Percentiles rank a stretch among this genome's conserved stretches.
Evolutionary conservation across 495 filamentous ascomycete genomes (phyloP).

Genomic region (Talaromyces proteolyticus): DNA sequence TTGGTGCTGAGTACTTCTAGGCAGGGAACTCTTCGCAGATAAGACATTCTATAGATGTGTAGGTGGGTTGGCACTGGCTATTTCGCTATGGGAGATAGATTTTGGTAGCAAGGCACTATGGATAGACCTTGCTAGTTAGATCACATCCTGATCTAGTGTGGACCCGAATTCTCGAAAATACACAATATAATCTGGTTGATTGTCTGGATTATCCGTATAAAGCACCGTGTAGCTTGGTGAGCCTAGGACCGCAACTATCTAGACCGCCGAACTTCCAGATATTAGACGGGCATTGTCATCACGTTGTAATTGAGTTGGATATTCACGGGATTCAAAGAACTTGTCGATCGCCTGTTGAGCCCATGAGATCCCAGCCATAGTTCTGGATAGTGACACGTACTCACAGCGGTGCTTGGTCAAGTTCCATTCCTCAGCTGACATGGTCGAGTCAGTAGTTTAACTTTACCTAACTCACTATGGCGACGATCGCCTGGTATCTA

Average conservation of each 20-base stretch:
- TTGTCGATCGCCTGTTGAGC: constrained; percentile 11
- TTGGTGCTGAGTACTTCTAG: constrained; percentile 17
- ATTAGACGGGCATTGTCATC: constrained; percentile 20
- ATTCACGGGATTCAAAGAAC: constrained; percentile 17
- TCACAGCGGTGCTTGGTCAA: no score
- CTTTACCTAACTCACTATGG: no score
- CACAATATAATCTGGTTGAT: constrained; percentile 14
- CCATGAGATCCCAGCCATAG: background rate
- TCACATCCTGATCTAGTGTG: constrained; percentile 6
- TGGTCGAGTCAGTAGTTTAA: no score
- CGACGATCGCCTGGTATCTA: no score
- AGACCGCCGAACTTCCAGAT: constrained; percentile 15
- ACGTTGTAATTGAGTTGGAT: constrained; percentile 12
- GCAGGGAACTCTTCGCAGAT: constrained; percentile 18
- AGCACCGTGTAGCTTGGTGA: constrained; percentile 24
- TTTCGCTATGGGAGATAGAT: constrained; percentile 15
- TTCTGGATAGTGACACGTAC: no score
- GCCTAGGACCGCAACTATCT: constrained; percentile 17
- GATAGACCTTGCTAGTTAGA: constrained; percentile 15
- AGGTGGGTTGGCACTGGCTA: constrained; percentile 20
- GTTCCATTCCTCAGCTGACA: no score
- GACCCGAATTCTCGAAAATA: constrained; percentile 19
- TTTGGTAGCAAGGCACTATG: constrained; percentile 21
- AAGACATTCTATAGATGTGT: constrained; percentile 21
- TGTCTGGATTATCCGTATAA: constrained; percentile 13